These are phyloP conservation scores for Yamadazyma triangularis DNA, from an alignment of 1,139 yeast species.

Conservation along the genomic window DNA sequence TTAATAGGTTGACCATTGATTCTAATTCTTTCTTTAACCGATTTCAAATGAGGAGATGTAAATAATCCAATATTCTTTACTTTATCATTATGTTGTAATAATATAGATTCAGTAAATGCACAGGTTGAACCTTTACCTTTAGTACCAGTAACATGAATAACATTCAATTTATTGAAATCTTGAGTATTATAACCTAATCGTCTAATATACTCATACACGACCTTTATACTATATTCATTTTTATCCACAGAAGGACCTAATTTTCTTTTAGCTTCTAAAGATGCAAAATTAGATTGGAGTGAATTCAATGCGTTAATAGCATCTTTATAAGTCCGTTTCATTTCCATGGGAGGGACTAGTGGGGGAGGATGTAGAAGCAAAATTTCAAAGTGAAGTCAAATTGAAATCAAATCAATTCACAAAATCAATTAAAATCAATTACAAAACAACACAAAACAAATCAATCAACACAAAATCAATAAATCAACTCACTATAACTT, in stretches of 20 bases:
- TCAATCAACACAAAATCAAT: no score
- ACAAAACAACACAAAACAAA: no score
- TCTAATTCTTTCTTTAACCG: conserved; percentile 88
- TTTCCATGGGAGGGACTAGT: neutral
- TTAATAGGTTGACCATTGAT: conserved; percentile 83
- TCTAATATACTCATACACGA: conserved; percentile 85
- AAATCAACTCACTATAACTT: no score
- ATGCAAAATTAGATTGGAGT: conserved; percentile 86
- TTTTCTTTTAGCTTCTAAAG: conserved; percentile 75
- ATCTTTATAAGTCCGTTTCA: conserved; percentile 46
- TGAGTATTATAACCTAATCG: conserved; percentile 73
- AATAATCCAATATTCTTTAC: conserved; percentile 75
- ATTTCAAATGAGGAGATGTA: conserved; percentile 92
- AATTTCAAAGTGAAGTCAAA: no score
- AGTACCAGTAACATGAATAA: conserved; percentile 93
- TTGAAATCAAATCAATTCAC: no score
- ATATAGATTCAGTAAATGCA: conserved; percentile 84
- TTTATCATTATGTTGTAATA: conserved; percentile 49
- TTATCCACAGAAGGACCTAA: conserved; percentile 59
- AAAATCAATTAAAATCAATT: no score
- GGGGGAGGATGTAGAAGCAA: no score
- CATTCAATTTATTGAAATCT: conserved; percentile 70
- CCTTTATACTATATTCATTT: conserved; percentile 71
- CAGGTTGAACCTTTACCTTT: conserved; percentile 99
- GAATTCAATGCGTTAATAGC: conserved; percentile 84